Percentiles rank a stretch among this genome's conserved stretches.
Evolutionary conservation across 2,329 filamentous ascomycete species (phyloP).

Genomic region (Paradendryphiella salina): DNA sequence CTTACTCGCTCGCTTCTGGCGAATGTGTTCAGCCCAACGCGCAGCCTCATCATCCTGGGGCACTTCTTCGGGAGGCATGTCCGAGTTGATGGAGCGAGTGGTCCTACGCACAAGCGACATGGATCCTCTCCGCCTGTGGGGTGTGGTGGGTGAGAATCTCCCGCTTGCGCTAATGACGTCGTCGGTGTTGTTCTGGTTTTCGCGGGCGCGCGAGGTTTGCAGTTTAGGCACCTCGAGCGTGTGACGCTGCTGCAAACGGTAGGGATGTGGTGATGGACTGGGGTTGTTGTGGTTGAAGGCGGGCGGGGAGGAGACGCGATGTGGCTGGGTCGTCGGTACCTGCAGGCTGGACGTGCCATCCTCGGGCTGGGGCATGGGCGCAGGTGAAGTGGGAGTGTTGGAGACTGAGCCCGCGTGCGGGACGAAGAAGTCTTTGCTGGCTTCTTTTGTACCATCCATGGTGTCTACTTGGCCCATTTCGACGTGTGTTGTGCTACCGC

Average conservation of each 20-base stretch:
- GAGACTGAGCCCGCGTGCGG: constrained; percentile 27
- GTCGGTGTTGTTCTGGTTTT: constrained; percentile 58
- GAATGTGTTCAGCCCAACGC: constrained; percentile 89
- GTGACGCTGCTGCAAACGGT: constrained; percentile 76
- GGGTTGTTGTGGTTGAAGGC: constrained; percentile 56
- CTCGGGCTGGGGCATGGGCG: constrained; percentile 20
- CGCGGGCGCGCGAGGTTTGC: constrained; percentile 65
- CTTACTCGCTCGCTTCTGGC: constrained; percentile 88
- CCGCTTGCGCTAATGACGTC: constrained; percentile 73
- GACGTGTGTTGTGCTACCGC: constrained; percentile 43
- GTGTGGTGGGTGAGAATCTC: constrained; percentile 74
- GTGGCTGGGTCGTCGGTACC: constrained; percentile 38
- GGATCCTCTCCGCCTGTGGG: constrained; percentile 74
- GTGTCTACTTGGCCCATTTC: constrained; percentile 39
- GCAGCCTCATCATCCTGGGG: constrained; percentile 86
- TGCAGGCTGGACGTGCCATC: constrained; percentile 42
- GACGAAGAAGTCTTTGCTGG: constrained; percentile 33
- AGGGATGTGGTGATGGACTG: constrained; percentile 56
- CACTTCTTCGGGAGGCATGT: constrained; percentile 80
- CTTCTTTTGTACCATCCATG: constrained; percentile 34
- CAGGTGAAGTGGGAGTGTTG: constrained; percentile 13
- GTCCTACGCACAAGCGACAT: constrained; percentile 77
- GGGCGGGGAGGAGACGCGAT: constrained; percentile 67
- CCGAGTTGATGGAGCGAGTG: constrained; percentile 83
- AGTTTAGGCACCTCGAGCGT: constrained; percentile 83